These are phyloP conservation scores for Triticum aestivum DNA, from an alignment of 176 grass and related monocot species.

Conservation along the genomic window DNA sequence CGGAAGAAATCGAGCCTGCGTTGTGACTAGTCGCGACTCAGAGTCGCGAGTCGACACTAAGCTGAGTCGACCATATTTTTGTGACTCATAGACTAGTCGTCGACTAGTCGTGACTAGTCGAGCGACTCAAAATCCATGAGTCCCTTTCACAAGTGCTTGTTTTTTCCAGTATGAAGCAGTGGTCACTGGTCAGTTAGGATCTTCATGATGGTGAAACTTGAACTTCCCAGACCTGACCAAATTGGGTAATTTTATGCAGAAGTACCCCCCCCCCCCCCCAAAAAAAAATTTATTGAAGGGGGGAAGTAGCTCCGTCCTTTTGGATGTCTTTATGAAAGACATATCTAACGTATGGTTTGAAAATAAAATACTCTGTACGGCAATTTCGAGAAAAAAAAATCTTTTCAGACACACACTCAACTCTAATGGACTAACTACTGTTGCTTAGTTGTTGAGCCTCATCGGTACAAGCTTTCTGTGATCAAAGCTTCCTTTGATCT, in stretches of 20 bases:
- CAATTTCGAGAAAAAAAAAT: neutral
- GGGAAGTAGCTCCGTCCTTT: neutral
- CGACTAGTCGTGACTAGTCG: too few relatives aligned
- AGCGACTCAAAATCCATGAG: too few relatives aligned
- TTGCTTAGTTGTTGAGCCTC: neutral
- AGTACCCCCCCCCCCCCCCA: neutral
- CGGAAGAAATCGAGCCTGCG: too few relatives aligned
- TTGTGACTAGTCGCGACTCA: too few relatives aligned
- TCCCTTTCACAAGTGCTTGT: neutral
- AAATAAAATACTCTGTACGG: neutral
- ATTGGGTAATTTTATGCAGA: neutral
- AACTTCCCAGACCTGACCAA: neutral
- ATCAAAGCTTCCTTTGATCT: neutral
- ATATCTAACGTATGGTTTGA: neutral
- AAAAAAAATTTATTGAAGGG: neutral
- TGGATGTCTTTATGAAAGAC: neutral
- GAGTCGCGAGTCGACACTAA: too few relatives aligned
- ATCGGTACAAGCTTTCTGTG: neutral
- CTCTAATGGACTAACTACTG: neutral
- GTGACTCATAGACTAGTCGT: too few relatives aligned
- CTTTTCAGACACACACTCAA: neutral
- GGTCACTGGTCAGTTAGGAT: neutral
- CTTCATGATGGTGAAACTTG: neutral
- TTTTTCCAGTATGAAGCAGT: neutral
- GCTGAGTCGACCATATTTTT: too few relatives aligned